phyloP scores from a whole-genome alignment of 1,284 basidiomycete genomes.

The Grifola frondosa region DNA sequence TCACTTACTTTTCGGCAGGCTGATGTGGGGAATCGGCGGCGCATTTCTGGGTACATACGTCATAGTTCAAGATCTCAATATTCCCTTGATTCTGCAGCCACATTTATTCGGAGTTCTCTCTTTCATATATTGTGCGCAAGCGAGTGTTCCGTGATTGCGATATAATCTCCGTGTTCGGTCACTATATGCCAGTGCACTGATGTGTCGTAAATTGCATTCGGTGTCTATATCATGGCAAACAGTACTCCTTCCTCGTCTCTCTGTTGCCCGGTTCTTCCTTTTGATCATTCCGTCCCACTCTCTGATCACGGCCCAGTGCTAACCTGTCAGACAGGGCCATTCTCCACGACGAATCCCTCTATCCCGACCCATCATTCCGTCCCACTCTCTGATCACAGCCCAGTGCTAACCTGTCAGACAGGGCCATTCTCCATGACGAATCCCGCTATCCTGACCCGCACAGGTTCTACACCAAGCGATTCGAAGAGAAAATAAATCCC shows the following conservation, averaged over 20 bases:
- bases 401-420: neutral
- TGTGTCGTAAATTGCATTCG: too few relatives aligned
- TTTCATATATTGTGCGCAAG: constrained; percentile 67
- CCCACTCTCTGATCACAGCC: too few relatives aligned
- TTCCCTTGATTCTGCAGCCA: constrained; percentile 75
- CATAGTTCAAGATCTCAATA: constrained; percentile 66
- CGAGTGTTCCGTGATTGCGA: too few relatives aligned
- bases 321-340: constrained; percentile 4
- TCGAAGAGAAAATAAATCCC: neutral
- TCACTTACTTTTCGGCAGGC: constrained; percentile 31
- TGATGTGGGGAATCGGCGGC: constrained; percentile 66
- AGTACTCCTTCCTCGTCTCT: too few relatives aligned
- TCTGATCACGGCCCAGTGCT: neutral
- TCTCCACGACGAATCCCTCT: constrained; percentile 12
- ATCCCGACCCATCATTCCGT: constrained; percentile 10
- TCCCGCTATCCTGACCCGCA: constrained; percentile 8
- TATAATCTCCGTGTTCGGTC: too few relatives aligned
- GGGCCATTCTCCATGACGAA: constrained; percentile 15
- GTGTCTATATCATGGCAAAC: too few relatives aligned
- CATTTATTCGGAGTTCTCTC: constrained; percentile 69
- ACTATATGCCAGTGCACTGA: too few relatives aligned
- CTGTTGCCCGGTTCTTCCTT: too few relatives aligned
- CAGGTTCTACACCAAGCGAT: constrained; percentile 8
- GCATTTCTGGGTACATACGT: constrained; percentile 70
- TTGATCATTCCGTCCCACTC: too few relatives aligned